Evolutionary conservation across 352 stramenopile species (phyloP).

Genomic region (Stramenopiles sp.): DNA sequence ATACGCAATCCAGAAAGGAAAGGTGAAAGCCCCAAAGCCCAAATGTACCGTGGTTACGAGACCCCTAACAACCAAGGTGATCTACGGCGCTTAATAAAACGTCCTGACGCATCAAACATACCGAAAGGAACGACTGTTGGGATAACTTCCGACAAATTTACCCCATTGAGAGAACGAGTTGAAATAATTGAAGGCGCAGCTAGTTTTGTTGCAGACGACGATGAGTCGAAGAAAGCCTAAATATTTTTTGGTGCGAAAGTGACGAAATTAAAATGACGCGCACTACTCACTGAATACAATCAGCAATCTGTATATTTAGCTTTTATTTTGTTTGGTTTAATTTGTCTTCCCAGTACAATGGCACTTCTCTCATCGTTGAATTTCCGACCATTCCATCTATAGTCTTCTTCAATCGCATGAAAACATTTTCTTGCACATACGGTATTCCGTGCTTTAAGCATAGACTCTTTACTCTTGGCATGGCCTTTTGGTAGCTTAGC

Average conservation of each 20-base stretch:
- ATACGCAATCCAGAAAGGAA: constrained; percentile 72
- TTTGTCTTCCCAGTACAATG: constrained; percentile 30
- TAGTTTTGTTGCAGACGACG: no score
- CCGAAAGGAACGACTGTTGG: constrained; percentile 49
- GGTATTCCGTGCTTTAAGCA: constrained; percentile 41
- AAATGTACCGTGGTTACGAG: constrained; percentile 71
- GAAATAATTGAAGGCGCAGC: no score
- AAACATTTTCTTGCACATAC: constrained; percentile 44
- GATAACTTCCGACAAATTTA: constrained; percentile 22
- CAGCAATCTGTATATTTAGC: no score
- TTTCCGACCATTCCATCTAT: constrained; percentile 45
- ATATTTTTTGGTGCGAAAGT: no score
- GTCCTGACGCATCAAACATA: constrained; percentile 52
- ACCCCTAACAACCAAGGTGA: constrained; percentile 69
- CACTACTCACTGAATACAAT: no score
- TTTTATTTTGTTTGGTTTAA: no score
- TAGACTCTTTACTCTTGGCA: constrained; percentile 37
- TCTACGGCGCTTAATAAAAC: constrained; percentile 57
- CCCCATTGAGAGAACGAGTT: no score
- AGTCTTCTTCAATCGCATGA: constrained; percentile 38
- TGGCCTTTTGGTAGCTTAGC: constrained; percentile 39
- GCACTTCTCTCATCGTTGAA: constrained; percentile 39
- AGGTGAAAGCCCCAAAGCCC: constrained; percentile 48
- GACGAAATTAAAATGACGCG: no score
- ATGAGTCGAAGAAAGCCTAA: no score